phyloP scores from a whole-genome alignment of 2,329 filamentous ascomycete genomes.

The Diaporthe nobilis region DNA sequence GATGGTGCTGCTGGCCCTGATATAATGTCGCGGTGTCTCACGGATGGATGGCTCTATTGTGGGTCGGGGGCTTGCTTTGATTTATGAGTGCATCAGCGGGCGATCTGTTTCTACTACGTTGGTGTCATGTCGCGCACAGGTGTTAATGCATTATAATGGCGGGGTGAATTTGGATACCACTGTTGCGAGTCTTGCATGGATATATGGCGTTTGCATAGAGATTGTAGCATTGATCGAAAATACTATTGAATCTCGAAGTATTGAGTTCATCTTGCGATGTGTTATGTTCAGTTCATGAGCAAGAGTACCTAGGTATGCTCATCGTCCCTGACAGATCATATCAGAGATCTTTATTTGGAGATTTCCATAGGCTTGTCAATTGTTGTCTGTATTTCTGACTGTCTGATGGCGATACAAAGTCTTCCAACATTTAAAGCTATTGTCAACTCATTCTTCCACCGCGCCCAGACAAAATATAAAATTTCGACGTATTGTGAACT shows the following conservation, averaged over 20 bases:
- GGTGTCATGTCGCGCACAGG: not conserved
- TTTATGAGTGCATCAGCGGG: constrained; percentile 9
- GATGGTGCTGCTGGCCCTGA: constrained; percentile 29
- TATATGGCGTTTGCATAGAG: constrained; percentile 20
- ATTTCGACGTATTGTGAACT: too few relatives aligned
- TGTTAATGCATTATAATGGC: constrained; percentile 20
- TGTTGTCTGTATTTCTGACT: too few relatives aligned
- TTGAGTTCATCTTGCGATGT: not conserved
- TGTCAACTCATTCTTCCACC: too few relatives aligned
- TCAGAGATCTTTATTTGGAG: too few relatives aligned
- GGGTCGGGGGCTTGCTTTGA: not conserved
- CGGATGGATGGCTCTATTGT: not conserved
- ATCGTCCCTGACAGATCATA: too few relatives aligned
- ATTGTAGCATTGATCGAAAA: not conserved
- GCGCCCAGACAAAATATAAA: too few relatives aligned
- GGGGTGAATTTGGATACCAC: constrained; percentile 6
- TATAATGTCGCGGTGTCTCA: not conserved
- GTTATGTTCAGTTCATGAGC: too few relatives aligned
- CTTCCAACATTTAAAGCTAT: too few relatives aligned
- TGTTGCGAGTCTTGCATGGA: constrained; percentile 32
- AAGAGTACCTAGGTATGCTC: too few relatives aligned
- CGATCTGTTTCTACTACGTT: not conserved
- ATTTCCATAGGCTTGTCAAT: too few relatives aligned
- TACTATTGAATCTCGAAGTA: not conserved
- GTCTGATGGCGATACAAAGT: too few relatives aligned